Conservation (phyloP, 805 yeast genomes). For the Suhomyces faveliae region DNA sequence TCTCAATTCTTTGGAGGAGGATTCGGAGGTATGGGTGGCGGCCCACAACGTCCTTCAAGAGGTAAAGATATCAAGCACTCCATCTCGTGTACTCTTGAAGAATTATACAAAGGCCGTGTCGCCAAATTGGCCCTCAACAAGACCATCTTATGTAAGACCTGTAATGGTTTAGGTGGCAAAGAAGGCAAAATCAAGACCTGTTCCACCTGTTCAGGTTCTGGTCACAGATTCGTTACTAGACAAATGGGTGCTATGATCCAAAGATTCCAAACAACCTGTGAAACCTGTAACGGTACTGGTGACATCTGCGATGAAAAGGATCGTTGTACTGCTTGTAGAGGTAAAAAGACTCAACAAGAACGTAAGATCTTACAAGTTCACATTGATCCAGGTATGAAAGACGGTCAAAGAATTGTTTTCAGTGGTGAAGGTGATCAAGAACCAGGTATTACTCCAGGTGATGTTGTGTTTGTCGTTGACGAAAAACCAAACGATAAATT, state of each 20-base stretch:
- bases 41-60: slow-evolving; percentile 72
- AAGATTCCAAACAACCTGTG: slow-evolving; percentile 94
- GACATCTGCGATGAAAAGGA: slow-evolving; percentile 83
- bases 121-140: slow-evolving; percentile 92
- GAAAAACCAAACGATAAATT: slow-evolving; percentile 84
- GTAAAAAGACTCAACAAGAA: slow-evolving; percentile 83
- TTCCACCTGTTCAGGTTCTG: slow-evolving; percentile 84
- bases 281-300: slow-evolving; percentile 89
- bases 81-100: slow-evolving; percentile 83
- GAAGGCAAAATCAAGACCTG: slow-evolving; percentile 87
- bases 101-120: slow-evolving; percentile 88
- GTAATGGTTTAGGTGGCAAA: slow-evolving; percentile 97
- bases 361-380: slow-evolving; percentile 93
- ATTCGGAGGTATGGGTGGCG: slow-evolving; percentile 57
- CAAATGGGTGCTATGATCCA: slow-evolving; percentile 99
- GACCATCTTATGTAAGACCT: slow-evolving; percentile 80
- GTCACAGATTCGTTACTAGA: slow-evolving; percentile 87
- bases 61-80: slow-evolving; percentile 92
- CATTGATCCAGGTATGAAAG: slow-evolving; percentile 94
- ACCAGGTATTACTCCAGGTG: slow-evolving; percentile 94
- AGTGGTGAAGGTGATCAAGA: slow-evolving; percentile 97
- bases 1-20: slow-evolving; percentile 77
- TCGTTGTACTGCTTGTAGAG: slow-evolving; percentile 82
- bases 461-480: slow-evolving; percentile 86
- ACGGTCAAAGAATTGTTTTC: slow-evolving; percentile 88